Evolutionary conservation across 768 basidiomycete genomes (phyloP), one percentile per base, ranked within the genome.

Genomic region (Tephrocybe rancida): DNA sequence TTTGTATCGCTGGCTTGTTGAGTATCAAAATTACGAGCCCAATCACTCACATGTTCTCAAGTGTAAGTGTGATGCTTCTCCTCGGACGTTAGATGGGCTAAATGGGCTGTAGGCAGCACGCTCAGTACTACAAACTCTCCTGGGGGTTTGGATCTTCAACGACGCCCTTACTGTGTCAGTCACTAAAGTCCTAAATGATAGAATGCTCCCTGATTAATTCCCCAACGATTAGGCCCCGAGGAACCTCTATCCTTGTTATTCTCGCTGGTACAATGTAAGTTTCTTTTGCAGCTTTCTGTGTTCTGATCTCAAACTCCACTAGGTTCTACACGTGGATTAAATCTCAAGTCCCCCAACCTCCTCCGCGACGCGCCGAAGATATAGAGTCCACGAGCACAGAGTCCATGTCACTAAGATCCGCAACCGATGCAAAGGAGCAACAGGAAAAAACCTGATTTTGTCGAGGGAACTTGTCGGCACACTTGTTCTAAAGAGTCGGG

Each of bases 41-140:
- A 4, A 80, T 93, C 49, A 91, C 89, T 1, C 91, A 92, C 66
- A 92, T 91, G 88, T 88, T 92, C 70, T 86, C 85, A 14, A 87
- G 80, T 58, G 88, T 89, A 61, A 65, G 85, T 76, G 10, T 45
- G n/a, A 41, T 5, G 34, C 59, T 42, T 53, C 29, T 34, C 39
- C 16, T 50, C 41, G 41, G 32, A 13, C 45, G 45, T 32, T 16
- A 42, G 39, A 26, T 13, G 37, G 52, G n/a, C 30, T 50, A 27
- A 60, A 52, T 57, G 38, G 50, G 37, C 49, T 41, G 44, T 57
- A 88, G 90, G 88, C 91, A 25, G 88, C 87, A 7, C 79, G 88
- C 52, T 90, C 90, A 6, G 92, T 93, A 18, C 73, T 95, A 21
- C 92, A 95, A 67, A 92, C 90, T 14, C 71, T 91, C 32, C 71